Percentiles rank a stretch among this genome's conserved stretches.
These are phyloP conservation scores for Nematodospora anomalae DNA, from an alignment of 1,139 yeast species.

Conservation along the genomic window DNA sequence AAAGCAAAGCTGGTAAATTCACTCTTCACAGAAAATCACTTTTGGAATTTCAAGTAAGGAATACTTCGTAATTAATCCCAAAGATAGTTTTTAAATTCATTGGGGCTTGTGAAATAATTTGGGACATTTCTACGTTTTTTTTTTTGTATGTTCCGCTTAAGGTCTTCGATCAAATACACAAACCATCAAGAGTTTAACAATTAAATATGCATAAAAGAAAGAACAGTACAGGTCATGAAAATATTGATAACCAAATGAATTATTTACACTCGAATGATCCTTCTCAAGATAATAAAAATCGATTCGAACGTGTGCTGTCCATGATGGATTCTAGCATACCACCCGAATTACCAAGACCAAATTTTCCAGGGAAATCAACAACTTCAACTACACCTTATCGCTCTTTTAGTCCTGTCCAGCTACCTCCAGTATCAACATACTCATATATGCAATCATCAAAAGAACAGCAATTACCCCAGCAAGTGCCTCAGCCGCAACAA, in stretches of 20 bases:
- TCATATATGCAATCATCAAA: constrained; percentile 5
- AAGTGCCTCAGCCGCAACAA: constrained; percentile 3
- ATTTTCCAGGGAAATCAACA: background rate
- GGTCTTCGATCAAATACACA: too few species aligned
- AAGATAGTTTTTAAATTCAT: too few species aligned
- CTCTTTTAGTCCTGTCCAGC: constrained; percentile 1
- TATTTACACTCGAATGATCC: background rate
- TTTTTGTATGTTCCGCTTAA: too few species aligned
- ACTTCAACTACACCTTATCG: background rate
- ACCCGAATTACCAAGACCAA: background rate
- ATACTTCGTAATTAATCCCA: too few species aligned
- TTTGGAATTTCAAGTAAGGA: too few species aligned
- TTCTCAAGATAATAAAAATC: too few species aligned
- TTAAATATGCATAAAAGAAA: background rate
- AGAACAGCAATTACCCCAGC: constrained; percentile 7
- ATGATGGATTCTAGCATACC: background rate
- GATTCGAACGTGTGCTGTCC: background rate
- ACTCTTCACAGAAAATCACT: too few species aligned
- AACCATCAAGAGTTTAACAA: too few species aligned
- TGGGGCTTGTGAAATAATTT: too few species aligned
- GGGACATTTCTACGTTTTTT: too few species aligned
- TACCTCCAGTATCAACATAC: constrained; percentile 7
- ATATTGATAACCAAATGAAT: background rate
- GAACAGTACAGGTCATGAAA: background rate
- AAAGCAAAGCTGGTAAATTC: too few species aligned